Evolutionary conservation across 2,329 filamentous ascomycete genomes (phyloP).

Genomic region (Penicillium expansum): DNA sequence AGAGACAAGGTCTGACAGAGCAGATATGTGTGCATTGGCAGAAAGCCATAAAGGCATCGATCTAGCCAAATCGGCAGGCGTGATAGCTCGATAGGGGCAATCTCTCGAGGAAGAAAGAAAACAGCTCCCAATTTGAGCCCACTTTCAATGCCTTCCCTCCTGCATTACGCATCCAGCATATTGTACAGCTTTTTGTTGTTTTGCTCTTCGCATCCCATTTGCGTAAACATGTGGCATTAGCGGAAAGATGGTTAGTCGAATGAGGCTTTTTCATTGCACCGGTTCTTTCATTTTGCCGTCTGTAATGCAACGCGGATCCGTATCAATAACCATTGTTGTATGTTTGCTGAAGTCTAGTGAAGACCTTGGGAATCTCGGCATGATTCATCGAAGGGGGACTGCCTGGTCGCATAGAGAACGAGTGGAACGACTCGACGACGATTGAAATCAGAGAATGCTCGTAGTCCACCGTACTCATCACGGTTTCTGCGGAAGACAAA

Average conservation of each 20-base stretch:
- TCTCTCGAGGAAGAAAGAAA: not conserved
- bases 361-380: not conserved
- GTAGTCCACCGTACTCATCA: not conserved
- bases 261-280: slow-evolving; percentile 8
- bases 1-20: slow-evolving; percentile 18
- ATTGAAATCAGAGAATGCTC: not conserved
- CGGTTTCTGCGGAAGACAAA: not conserved
- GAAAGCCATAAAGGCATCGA: slow-evolving; percentile 30
- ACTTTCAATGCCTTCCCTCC: not conserved
- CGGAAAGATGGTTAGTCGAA: slow-evolving; percentile 20
- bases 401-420: not conserved
- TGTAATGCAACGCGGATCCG: not conserved
- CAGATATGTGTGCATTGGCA: slow-evolving; percentile 46
- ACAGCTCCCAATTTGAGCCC: not conserved
- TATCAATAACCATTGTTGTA: not conserved
- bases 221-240: slow-evolving; percentile 18
- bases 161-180: not conserved
- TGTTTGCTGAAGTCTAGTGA: not conserved
- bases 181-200: slow-evolving; percentile 5
- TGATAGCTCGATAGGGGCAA: not conserved
- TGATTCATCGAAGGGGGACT: not conserved
- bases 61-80: too few species aligned
- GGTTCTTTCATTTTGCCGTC: not conserved
- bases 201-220: slow-evolving; percentile 9
- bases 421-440: not conserved